Evolutionary conservation across 2,329 filamentous ascomycete species (phyloP), one percentile per base, ranked within the genome.

Genomic region (Arthrobotrys megalospora): DNA sequence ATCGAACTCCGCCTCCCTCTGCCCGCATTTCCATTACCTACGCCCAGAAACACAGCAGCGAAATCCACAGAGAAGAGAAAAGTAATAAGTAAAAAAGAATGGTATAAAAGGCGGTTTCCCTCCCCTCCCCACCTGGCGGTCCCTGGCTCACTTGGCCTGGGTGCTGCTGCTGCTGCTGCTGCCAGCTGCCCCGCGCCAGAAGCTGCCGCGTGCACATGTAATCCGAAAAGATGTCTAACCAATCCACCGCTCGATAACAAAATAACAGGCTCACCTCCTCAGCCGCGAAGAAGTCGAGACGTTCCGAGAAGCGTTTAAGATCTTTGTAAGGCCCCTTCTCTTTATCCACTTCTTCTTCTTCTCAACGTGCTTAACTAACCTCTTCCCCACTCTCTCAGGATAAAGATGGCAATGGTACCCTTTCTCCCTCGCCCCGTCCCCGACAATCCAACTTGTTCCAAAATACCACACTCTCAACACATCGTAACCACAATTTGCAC

Each of bases 361-460:
- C 41, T 14, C n/a, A 12, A 19, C 6, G 32, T 63, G n/a, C 28
- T 45, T 53, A 21, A 16, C 48, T 1, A 53, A 32, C 41, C 14
- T 55, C 45, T 32, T 53, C 63, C 28, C 8, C n/a, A n/a, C n/a
- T 47, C 68, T 60, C 63, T 64, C 47, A 83, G 82, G 82, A 83
- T 70, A 82, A 83, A 72, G 81, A 83, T 81, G 78, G 76, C 77
- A 82, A 82, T 63, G 82, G 82, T 83, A 80, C 80, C 78, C 62
- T 45, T 50, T 53, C 52, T 52, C 16, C 55, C 19, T 16, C 3
- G 12, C 48, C 58, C 14, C 16, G 28, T n/a, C 11, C 36, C 16
- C 52, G 64, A 50, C 71, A 48, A 32, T 68, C 64, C 28, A 62
- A n/a, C 77, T 11, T 62, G 14, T 53, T 41, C 58, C 43, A 78